Evolutionary conservation across 495 filamentous ascomycete species (phyloP), one percentile per base, ranked within the genome.

Genomic region (Xanthoparmelia taractica): DNA sequence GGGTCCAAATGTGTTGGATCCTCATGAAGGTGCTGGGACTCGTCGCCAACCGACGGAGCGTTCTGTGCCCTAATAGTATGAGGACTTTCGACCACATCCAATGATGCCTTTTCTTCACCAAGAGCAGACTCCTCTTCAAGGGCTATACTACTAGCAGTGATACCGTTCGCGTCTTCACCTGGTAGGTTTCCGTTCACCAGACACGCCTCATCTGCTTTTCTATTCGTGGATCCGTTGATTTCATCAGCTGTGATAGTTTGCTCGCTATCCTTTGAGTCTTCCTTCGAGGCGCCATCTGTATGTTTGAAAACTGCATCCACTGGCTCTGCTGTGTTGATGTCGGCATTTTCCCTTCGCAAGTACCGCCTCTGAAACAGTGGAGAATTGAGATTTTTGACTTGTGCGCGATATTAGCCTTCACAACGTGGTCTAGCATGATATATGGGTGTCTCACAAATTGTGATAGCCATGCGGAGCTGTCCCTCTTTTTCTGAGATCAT

Each of bases 401-500:
- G 4, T 50, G 33, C 10, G 29, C 31, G 4, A 60, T 1, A 7
- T 47, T 38, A 48, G 58, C 13, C 17, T 33, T 1, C 1, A 3
- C 25, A 47, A 27, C 3, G 1, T 10, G 18, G 20, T 8, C 29
- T 31, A 25, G 37, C 7, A 40, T 31, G 43, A 36, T 20, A 36
- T 20, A 10, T 15, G 58, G 3, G 29, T n/a, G 8, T 33, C 59
- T 48, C 10, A 60, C 23, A 12, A n/a, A 25, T 54, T 27, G 45
- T 54, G n/a, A 54, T 54, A 34, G 59, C 45, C 45, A 50, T 40
- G 12, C 33, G 59, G 52, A 61, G 59, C 4, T 61, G 45, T 15
- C 33, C 45, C 27, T 54, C 20, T n/a, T 37, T 52, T 25, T 52
- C 58, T 1, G 34, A 61, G 15, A 38, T 25, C 4, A 7, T 52